Conservation (phyloP, 495 filamentous ascomycete genomes). For the Penicillium mononematosum region DNA sequence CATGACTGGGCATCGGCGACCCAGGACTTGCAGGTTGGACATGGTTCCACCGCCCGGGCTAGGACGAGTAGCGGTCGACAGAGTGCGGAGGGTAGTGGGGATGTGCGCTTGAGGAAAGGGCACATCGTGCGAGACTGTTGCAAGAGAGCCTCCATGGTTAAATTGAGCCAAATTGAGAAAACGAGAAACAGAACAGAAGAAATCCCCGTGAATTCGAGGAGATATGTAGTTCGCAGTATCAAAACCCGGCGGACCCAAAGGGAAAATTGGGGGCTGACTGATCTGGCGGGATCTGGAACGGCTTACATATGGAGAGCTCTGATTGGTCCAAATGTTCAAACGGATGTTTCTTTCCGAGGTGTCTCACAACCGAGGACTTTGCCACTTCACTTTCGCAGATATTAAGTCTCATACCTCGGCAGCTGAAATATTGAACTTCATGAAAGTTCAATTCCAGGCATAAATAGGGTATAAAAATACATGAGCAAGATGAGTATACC, state of each 20-base stretch:
- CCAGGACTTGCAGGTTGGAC: constrained; percentile 93
- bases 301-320: constrained; percentile 7
- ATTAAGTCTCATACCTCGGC: no score
- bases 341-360: constrained; percentile 8
- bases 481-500: no score
- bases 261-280: constrained; percentile 18
- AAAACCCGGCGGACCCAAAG: background rate
- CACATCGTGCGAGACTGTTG: constrained; percentile 94
- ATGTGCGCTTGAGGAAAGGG: constrained; percentile 93
- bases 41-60: constrained; percentile 86
- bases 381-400: background rate
- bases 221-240: background rate
- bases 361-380: background rate
- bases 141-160: constrained; percentile 83
- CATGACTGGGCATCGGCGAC: constrained; percentile 96
- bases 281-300: background rate
- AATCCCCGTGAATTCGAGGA: background rate
- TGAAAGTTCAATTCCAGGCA: no score
- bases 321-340: constrained; percentile 7
- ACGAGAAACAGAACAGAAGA: background rate
- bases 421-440: no score
- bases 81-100: constrained; percentile 80
- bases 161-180: constrained; percentile 11
- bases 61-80: constrained; percentile 75
- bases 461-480: no score